Evolutionary conservation across 2,329 filamentous ascomycete species (phyloP), one percentile per base, ranked within the genome.

Genomic region (Penicillium digitatum): DNA sequence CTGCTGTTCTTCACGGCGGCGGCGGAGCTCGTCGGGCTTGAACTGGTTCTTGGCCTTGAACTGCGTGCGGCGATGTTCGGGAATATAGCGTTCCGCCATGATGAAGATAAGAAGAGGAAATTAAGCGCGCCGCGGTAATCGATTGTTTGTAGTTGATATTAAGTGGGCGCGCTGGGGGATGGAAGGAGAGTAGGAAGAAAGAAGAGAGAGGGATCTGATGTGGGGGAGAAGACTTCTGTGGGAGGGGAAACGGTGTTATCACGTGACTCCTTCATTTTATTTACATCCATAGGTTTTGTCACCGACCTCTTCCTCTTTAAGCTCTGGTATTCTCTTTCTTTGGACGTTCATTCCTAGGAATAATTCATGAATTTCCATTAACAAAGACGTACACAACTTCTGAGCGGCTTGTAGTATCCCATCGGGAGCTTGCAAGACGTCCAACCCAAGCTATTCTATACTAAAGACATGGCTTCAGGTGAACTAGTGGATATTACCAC

Each of bases 31-130:
- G 76, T 99, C 94, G 69, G 93, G 93, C 86, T 96, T 96, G 84
- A 99, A 97, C 71, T 90, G 90, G 79, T 90, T 93, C 85, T 96
- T 96, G 53, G 94, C 94, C 88, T 99, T 99, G 87, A 96, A 99
- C 81, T 96, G 92, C 65, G 90, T 96, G 74, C 94, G 92, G 77
- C 94, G 91, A 82, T 99, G 94, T 82, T 99, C 94, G 76, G 94
- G 94, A 72, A 99, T 99, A 82, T 96, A 99, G 72, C 94, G 90
- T 77, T 99, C 94, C 77, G 94, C 89, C 94, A 99, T 99, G 79
- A 69, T 87, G 59, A 54, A 48, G 32, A 45, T 48, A 44, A 60
- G 62, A 64, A 48, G 18, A 66, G 63, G 56, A 66, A 64, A 66
- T 48, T 65, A 69, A 67, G 64, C 62, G 62, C 66, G 63, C 67